A percentile compares a stretch with the other conserved stretches of the same genome.
Conservation (phyloP, 768 basidiomycete species). For the Boletellus ananas region DNA sequence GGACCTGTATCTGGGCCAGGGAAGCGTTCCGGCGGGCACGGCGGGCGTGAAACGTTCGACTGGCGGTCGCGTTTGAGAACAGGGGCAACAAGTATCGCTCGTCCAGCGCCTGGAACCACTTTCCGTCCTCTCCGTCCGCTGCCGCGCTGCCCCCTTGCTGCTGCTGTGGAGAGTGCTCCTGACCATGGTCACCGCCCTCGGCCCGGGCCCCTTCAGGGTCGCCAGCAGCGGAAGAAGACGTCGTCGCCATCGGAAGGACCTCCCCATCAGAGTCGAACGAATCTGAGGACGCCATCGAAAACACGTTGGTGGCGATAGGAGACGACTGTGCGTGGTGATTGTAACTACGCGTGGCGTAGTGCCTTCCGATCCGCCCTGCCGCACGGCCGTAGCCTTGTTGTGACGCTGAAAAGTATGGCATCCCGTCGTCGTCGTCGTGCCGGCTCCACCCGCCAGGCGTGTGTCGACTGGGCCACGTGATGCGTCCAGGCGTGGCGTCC, state of each 20-base stretch:
- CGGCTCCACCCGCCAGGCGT: conserved; percentile 40
- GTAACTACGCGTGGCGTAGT: conserved; percentile 52
- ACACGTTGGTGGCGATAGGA: conserved; percentile 34
- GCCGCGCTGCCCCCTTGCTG: background rate
- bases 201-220: conserved; percentile 16
- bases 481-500: conserved; percentile 32
- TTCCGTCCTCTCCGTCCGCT: conserved; percentile 62
- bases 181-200: conserved; percentile 1
- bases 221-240: conserved; percentile 25
- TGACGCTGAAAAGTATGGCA: conserved; percentile 33
- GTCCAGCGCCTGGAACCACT: conserved; percentile 95
- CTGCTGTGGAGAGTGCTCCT: background rate
- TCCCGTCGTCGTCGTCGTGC: conserved; percentile 41
- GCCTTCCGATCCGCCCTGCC: conserved; percentile 49
- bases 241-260: conserved; percentile 70
- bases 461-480: conserved; percentile 33
- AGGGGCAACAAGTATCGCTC: conserved; percentile 91
- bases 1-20: conserved; percentile 13
- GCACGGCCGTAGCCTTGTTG: conserved; percentile 29
- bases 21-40: conserved; percentile 51
- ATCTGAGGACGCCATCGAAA: conserved; percentile 74
- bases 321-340: conserved; percentile 51
- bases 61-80: conserved; percentile 90
- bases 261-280: conserved; percentile 76
- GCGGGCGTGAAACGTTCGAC: conserved; percentile 80